A percentile compares a stretch with the other conserved stretches of the same genome.
These are phyloP conservation scores for Trichoderma gracile DNA, from an alignment of 2,329 filamentous ascomycete genomes.

Conservation along the genomic window DNA sequence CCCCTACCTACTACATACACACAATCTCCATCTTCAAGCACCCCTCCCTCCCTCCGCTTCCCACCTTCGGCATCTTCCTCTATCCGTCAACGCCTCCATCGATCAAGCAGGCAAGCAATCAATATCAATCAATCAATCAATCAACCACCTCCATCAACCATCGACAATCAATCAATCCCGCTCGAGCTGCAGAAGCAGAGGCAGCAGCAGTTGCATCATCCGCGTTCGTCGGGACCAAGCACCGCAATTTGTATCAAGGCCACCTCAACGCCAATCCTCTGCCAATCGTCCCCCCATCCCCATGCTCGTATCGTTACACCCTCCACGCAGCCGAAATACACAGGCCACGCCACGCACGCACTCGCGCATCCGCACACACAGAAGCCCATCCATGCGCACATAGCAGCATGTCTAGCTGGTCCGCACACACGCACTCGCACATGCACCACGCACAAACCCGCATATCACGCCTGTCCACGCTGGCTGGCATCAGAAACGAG, in stretches of 20 bases:
- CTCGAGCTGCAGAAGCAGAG: constrained; percentile 9
- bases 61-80: neutral
- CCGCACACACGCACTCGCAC: neutral
- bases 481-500: constrained; percentile 24
- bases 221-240: neutral
- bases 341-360: constrained; percentile 6
- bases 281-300: too few relatives aligned
- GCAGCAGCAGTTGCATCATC: constrained; percentile 22
- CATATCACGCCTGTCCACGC: constrained; percentile 25
- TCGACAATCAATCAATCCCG: constrained; percentile 6
- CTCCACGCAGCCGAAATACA: constrained; percentile 11
- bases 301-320: constrained; percentile 1
- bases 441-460: constrained; percentile 18
- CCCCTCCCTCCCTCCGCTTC: neutral
- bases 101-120: constrained; percentile 1
- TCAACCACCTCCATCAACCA: neutral
- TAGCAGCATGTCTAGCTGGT: neutral
- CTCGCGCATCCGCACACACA: neutral
- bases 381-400: constrained; percentile 1
- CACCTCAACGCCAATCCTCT: too few relatives aligned
- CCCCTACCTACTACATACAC: too few relatives aligned
- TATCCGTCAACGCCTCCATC: neutral
- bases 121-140: neutral
- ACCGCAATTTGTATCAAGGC: neutral
- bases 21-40: neutral